These are phyloP conservation scores for Chaetomium cochliodes DNA, from an alignment of 495 filamentous ascomycete species.

Conservation along the genomic window DNA sequence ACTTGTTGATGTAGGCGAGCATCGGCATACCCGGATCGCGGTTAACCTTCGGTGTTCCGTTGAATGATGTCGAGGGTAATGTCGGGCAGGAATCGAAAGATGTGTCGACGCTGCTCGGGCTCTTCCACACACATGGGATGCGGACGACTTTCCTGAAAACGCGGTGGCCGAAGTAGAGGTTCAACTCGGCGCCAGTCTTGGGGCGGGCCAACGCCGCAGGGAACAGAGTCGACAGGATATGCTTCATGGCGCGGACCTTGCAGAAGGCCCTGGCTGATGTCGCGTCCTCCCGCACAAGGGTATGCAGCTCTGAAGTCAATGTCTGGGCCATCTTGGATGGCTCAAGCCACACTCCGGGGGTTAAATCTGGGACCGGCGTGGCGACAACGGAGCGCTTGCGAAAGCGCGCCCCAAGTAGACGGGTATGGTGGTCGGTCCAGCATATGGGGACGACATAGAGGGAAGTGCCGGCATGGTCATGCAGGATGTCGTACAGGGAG, in stretches of 20 bases:
- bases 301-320: conserved; percentile 36
- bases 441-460: conserved; percentile 45
- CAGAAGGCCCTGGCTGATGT: conserved; percentile 10
- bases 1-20: conserved; percentile 44
- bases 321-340: conserved; percentile 31
- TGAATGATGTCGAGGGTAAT: conserved; percentile 25
- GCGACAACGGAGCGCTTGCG: conserved; percentile 32
- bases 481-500: conserved; percentile 50
- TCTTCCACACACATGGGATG: conserved; percentile 42
- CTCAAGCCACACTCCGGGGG: conserved; percentile 22
- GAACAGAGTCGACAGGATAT: conserved; percentile 38
- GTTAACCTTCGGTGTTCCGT: conserved; percentile 12
- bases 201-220: conserved; percentile 33
- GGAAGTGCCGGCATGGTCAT: conserved; percentile 39
- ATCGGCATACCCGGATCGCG: conserved; percentile 32
- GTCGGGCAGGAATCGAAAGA: conserved; percentile 44
- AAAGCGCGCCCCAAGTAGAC: conserved; percentile 43
- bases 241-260: conserved; percentile 38
- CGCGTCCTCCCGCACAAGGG: conserved; percentile 31
- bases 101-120: conserved; percentile 14
- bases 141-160: conserved; percentile 35
- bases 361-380: conserved; percentile 35
- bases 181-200: conserved; percentile 33
- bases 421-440: conserved; percentile 48
- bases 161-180: conserved; percentile 40